Evolutionary conservation across 331 rosid species (phyloP), one percentile per base, ranked within the genome.

Genomic region (Stylosanthes scabra): DNA sequence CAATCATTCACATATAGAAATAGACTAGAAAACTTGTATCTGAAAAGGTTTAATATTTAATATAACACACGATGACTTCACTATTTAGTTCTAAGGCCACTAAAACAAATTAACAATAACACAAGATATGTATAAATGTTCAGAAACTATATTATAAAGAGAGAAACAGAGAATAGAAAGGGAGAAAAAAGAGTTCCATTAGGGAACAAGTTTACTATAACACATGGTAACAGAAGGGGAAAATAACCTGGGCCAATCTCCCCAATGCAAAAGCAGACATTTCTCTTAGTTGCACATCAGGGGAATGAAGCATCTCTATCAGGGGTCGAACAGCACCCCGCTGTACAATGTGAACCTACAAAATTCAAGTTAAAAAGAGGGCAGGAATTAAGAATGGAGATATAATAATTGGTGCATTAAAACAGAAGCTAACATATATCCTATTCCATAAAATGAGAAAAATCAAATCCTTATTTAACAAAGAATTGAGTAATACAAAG

Each of bases 251-350:
- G 52, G 99, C 99, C 82, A 95, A 78, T 85, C 99, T 87, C 78
- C 99, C 99, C 86, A 95, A 76, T 10, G 98, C 99, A 83, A 95
- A 95, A 76, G 99, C 98, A 51, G 99, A 88, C 99, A 95, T 95
- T 82, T 95, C 99, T 71, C 90, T 88, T 57, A 95, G 92, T 62
- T 95, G 99, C 25, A 95, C 89, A 66, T 95, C 99, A 64, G 97
- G 82, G 60, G 99, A 95, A 68, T 90, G 97, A 71, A 95, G 99
- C 99, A 95, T 95, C 83, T 95, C 97, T 82, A 95, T 92, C 84
- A 95, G 82, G 82, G 99, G 99, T 55, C 80, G 83, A 59, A 95
- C 97, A 86, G 98, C 99, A 77, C 99, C 99, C 79, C 99, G 90
- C 78, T 95, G 99, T 44, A 92, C 99, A 71, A 95, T 95, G 82